A percentile compares a stretch with the other conserved stretches of the same genome.
These are phyloP conservation scores for Eutrema heterophyllum DNA, from an alignment of 345 rosid species.

Conservation along the genomic window DNA sequence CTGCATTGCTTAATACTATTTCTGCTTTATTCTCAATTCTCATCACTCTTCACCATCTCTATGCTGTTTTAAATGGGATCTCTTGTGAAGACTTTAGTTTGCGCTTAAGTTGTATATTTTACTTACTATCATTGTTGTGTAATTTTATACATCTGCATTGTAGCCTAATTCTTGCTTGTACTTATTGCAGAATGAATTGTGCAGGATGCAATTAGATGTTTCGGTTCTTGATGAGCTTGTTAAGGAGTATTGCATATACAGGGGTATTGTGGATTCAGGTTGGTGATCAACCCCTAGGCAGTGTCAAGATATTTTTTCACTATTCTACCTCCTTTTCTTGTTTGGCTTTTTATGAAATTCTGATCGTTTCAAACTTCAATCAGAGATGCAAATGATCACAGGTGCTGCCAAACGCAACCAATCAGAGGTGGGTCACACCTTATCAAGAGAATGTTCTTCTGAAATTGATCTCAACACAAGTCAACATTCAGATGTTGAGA, in stretches of 20 bases:
- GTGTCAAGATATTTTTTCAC: neutral
- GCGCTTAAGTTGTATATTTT: neutral
- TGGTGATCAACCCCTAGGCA: constrained; percentile 9
- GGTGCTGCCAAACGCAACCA: constrained; percentile 41
- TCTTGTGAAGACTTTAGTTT: neutral
- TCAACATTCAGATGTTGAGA: constrained; percentile 60
- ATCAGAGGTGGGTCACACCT: constrained; percentile 38
- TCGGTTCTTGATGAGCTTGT: constrained; percentile 80
- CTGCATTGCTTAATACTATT: neutral
- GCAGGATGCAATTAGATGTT: constrained; percentile 76
- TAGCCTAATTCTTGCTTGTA: constrained; percentile 19
- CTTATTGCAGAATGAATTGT: constrained; percentile 81
- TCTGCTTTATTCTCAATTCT: neutral
- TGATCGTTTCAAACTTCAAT: constrained; percentile 7
- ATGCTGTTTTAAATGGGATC: neutral
- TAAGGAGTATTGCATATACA: constrained; percentile 80
- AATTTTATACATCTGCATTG: neutral
- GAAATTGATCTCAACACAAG: constrained; percentile 45
- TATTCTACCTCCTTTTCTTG: neutral
- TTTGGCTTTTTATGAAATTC: constrained; percentile 8
- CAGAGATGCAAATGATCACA: constrained; percentile 39
- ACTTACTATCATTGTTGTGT: neutral
- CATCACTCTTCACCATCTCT: constrained; percentile 3
- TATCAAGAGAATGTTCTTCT: constrained; percentile 43
- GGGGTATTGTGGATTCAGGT: constrained; percentile 76